These are phyloP conservation scores for Blyttiomyces sp. DNA, from an alignment of 371 early-diverging fungal genomes.

Conservation along the genomic window DNA sequence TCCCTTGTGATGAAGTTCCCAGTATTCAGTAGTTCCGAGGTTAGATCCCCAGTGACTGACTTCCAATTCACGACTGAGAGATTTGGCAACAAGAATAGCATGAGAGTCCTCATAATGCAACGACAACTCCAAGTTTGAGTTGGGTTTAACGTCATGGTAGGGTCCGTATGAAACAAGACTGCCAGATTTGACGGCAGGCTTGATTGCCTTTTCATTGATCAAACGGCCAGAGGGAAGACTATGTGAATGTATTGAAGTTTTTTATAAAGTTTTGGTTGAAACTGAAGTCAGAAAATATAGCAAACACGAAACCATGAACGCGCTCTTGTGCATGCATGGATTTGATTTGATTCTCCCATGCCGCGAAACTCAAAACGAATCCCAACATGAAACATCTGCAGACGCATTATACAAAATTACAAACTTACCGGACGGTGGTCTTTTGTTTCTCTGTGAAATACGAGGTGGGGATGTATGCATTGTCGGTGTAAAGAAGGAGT, in stretches of 20 bases:
- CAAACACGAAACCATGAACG: background rate
- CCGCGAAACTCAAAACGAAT: too few species aligned
- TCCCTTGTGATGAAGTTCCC: conserved; percentile 74
- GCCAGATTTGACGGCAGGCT: conserved; percentile 43
- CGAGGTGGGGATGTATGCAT: conserved; percentile 59
- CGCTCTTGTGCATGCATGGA: too few species aligned
- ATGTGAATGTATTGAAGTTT: conserved; percentile 34
- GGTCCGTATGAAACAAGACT: conserved; percentile 78
- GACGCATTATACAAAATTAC: background rate
- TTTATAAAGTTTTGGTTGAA: conserved; percentile 22
- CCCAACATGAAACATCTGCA: background rate
- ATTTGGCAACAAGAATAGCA: conserved; percentile 64
- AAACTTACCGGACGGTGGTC: conserved; percentile 64
- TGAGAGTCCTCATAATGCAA: conserved; percentile 69
- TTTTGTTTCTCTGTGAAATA: conserved; percentile 74
- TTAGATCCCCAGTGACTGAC: conserved; percentile 85
- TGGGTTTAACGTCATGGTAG: conserved; percentile 45
- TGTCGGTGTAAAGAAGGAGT: conserved; percentile 57
- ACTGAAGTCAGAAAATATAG: background rate
- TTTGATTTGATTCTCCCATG: too few species aligned
- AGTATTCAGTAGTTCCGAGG: conserved; percentile 81
- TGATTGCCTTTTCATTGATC: too few species aligned
- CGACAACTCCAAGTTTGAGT: conserved; percentile 29
- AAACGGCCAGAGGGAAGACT: conserved; percentile 34
- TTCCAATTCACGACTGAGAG: conserved; percentile 68